Evolutionary conservation across 2,329 filamentous ascomycete genomes (phyloP).

Genomic region (Madurella fahalii): DNA sequence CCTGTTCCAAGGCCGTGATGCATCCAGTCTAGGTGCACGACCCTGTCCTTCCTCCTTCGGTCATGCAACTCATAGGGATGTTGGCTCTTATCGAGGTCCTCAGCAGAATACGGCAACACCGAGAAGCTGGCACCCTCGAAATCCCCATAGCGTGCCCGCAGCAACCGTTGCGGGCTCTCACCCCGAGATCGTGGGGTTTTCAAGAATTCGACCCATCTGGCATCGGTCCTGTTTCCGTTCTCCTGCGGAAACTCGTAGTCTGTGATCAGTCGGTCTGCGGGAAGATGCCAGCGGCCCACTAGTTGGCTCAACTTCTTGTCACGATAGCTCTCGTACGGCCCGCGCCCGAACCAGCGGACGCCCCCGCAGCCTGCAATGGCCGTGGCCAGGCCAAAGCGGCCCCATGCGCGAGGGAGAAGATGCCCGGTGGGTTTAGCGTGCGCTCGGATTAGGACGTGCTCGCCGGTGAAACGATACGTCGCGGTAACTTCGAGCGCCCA

Average conservation of each 20-base stretch:
- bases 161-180: slow-evolving; percentile 23
- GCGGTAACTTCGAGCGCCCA: slow-evolving; percentile 53
- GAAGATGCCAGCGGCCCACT: slow-evolving; percentile 49
- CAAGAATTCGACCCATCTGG: slow-evolving; percentile 53
- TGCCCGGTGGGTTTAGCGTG: slow-evolving; percentile 44
- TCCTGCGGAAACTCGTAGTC: slow-evolving; percentile 68
- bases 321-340: slow-evolving; percentile 61
- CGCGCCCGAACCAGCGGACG: slow-evolving; percentile 63
- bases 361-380: slow-evolving; percentile 37
- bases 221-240: slow-evolving; percentile 60
- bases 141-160: slow-evolving; percentile 45
- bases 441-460: slow-evolving; percentile 47
- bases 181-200: slow-evolving; percentile 13
- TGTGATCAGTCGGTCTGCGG: slow-evolving; percentile 50
- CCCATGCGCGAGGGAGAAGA: slow-evolving; percentile 53
- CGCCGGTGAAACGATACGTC: slow-evolving; percentile 52
- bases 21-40: slow-evolving; percentile 56
- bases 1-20: slow-evolving; percentile 62
- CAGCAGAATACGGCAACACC: slow-evolving; percentile 50
- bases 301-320: slow-evolving; percentile 61
- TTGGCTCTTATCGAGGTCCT: slow-evolving; percentile 48
- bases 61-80: slow-evolving; percentile 60
- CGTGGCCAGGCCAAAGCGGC: slow-evolving; percentile 58
- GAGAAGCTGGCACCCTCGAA: slow-evolving; percentile 52
- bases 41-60: slow-evolving; percentile 45